phyloP scores from a whole-genome alignment of 202 grass and related monocot genomes.

The Miscanthus sacchariflorus region DNA sequence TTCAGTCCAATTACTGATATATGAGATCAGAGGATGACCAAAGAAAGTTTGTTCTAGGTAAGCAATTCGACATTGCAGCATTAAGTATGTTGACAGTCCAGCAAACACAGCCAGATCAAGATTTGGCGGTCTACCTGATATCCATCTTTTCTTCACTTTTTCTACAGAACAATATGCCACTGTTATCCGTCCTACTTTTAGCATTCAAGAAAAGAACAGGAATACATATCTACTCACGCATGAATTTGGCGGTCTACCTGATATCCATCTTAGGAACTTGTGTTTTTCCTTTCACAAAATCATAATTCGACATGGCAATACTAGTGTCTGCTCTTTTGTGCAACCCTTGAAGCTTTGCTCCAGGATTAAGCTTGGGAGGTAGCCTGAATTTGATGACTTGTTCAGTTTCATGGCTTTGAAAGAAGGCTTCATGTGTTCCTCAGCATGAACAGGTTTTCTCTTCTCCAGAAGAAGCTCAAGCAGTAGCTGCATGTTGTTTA shows the following conservation, averaged over 20 bases:
- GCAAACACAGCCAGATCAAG: background rate
- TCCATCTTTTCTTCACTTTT: background rate
- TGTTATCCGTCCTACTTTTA: background rate
- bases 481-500: conserved; percentile 49
- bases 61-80: no score
- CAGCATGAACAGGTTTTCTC: conserved; percentile 11
- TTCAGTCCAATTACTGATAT: no score
- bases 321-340: conserved; percentile 14
- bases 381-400: conserved; percentile 32
- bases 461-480: conserved; percentile 61
- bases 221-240: background rate
- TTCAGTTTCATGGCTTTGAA: conserved; percentile 11
- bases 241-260: no score
- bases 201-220: background rate
- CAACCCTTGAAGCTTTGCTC: conserved; percentile 35
- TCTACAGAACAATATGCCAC: background rate
- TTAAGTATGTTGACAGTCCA: no score
- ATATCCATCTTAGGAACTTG: no score
- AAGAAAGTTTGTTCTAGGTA: no score
- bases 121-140: no score
- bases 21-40: no score
- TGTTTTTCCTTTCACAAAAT: background rate
- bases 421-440: conserved; percentile 41
- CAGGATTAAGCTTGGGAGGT: conserved; percentile 30
- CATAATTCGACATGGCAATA: background rate